Percentiles rank a stretch among this genome's conserved stretches.
Evolutionary conservation across 2,329 filamentous ascomycete species (phyloP).

Genomic region (Penicillium sp.): DNA sequence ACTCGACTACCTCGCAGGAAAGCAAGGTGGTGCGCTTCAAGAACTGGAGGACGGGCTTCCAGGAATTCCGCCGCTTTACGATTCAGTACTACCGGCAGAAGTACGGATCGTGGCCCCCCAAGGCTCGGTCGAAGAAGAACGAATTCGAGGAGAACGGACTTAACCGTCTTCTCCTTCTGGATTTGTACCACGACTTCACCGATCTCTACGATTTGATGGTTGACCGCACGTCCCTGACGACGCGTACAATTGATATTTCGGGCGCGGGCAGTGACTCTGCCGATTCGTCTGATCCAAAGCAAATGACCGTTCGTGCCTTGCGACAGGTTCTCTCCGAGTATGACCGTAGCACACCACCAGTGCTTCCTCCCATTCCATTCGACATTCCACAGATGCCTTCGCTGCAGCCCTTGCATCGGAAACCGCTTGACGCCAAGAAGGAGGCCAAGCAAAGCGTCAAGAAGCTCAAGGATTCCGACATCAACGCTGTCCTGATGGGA

Average conservation of each 20-base stretch:
- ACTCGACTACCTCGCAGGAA: slow-evolving; percentile 67
- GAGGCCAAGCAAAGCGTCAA: slow-evolving; percentile 62
- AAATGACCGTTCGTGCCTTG: slow-evolving; percentile 60
- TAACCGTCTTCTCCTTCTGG: slow-evolving; percentile 71
- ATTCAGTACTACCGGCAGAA: slow-evolving; percentile 60
- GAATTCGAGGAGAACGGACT: slow-evolving; percentile 75
- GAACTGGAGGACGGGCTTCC: slow-evolving; percentile 68
- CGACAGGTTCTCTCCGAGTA: slow-evolving; percentile 77
- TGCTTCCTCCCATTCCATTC: slow-evolving; percentile 83
- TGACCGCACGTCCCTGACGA: slow-evolving; percentile 68
- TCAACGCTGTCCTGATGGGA: slow-evolving; percentile 65
- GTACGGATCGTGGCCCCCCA: slow-evolving; percentile 78
- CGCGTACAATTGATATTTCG: slow-evolving; percentile 63
- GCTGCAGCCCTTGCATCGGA: slow-evolving; percentile 56
- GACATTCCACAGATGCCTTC: slow-evolving; percentile 72
- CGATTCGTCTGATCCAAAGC: slow-evolving; percentile 38
- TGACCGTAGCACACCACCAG: slow-evolving; percentile 78
- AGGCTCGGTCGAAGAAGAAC: slow-evolving; percentile 85
- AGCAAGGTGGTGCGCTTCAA: slow-evolving; percentile 74
- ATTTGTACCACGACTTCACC: slow-evolving; percentile 77
- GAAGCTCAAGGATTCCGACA: slow-evolving; percentile 69
- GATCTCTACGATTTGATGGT: slow-evolving; percentile 81
- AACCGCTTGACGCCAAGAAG: slow-evolving; percentile 60
- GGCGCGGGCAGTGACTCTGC: slow-evolving; percentile 42
- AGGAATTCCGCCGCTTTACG: slow-evolving; percentile 64